Conservation (phyloP, 352 stramenopile genomes). For the Phytophthora hybrid region DNA sequence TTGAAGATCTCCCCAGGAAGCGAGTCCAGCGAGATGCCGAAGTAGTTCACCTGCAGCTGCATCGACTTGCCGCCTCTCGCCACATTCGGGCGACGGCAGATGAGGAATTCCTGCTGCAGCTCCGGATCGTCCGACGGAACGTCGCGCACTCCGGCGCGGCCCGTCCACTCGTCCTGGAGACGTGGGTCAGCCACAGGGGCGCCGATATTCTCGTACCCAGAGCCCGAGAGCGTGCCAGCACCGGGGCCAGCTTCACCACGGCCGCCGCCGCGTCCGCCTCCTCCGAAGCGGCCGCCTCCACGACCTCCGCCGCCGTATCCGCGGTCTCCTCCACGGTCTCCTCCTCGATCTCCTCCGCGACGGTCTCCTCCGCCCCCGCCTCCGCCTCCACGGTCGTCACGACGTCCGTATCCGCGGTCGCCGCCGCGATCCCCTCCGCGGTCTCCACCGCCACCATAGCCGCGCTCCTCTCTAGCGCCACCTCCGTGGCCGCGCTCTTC, state of each 20-base stretch:
- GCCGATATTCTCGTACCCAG: conserved; percentile 65
- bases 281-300: conserved; percentile 40
- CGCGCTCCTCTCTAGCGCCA: conserved; percentile 31
- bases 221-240: conserved; percentile 49
- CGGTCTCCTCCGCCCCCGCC: conserved; percentile 17
- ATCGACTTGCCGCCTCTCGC: conserved; percentile 44
- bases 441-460: conserved; percentile 8
- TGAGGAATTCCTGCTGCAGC: conserved; percentile 50
- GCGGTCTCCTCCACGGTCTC: conserved; percentile 22
- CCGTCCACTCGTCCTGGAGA: conserved; percentile 60
- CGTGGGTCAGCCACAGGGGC: conserved; percentile 60
- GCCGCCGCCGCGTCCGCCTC: conserved; percentile 43
- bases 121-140: conserved; percentile 56
- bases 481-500: conserved; percentile 35
- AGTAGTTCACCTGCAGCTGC: conserved; percentile 72
- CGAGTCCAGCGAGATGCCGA: conserved; percentile 60
- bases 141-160: conserved; percentile 37
- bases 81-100: conserved; percentile 57
- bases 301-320: conserved; percentile 38
- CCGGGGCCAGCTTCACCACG: conserved; percentile 47
- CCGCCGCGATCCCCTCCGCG: conserved; percentile 32
- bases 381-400: conserved; percentile 17
- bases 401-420: conserved; percentile 12
- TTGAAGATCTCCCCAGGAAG: conserved; percentile 68
- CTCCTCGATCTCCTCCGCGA: conserved; percentile 15